Evolutionary conservation across 345 rosid species (phyloP).

Genomic region (Dimocarpus longan): DNA sequence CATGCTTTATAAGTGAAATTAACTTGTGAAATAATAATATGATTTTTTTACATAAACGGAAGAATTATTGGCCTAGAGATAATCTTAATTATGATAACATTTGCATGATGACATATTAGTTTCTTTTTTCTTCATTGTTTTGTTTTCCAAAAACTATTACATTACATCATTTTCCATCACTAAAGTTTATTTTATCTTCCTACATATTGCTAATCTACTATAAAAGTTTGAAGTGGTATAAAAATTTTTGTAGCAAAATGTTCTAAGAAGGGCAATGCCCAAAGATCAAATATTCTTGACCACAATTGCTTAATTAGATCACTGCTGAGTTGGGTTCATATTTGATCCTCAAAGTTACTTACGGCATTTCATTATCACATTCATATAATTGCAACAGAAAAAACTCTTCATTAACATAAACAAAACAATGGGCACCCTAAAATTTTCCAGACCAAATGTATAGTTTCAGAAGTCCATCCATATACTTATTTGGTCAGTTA

Average conservation of each 20-base stretch:
- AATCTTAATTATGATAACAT: not conserved
- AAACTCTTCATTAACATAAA: not conserved
- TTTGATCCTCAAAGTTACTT: conserved; percentile 10
- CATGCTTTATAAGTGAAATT: not conserved
- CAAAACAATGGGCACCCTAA: not conserved
- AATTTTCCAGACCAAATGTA: not conserved
- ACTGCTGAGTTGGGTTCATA: not conserved
- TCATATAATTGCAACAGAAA: not conserved
- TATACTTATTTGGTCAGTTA: not conserved
- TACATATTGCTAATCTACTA: not conserved
- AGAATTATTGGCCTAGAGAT: not conserved
- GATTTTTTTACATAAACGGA: not conserved
- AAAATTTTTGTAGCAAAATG: not conserved
- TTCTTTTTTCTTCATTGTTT: not conserved
- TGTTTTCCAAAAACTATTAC: not conserved
- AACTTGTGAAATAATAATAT: not conserved
- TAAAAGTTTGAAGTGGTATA: not conserved
- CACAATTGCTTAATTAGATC: not conserved
- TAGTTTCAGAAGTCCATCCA: not conserved
- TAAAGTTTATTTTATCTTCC: not conserved
- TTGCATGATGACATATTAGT: not conserved
- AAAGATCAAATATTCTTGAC: not conserved
- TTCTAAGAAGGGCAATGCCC: not conserved
- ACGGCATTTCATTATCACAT: not conserved
- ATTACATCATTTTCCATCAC: not conserved